phyloP scores from a whole-genome alignment of 2,329 filamentous ascomycete genomes.

The Colletotrichum lupini region DNA sequence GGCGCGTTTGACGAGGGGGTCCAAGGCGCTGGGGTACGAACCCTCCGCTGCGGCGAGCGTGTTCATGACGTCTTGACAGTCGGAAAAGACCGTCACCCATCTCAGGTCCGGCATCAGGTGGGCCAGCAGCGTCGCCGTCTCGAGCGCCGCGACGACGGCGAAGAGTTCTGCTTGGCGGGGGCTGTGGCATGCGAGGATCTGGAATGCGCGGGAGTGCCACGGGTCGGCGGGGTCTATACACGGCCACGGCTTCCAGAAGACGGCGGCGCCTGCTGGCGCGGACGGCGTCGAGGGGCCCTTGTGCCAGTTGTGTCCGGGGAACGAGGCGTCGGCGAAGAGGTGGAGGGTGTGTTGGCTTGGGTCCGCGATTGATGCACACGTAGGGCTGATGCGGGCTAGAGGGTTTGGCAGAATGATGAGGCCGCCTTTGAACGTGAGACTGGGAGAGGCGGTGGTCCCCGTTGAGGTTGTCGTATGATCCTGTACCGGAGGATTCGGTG shows the following conservation, averaged over 20 bases:
- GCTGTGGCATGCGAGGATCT: not conserved
- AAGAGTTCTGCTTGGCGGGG: not conserved
- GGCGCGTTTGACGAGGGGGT: constrained; percentile 17
- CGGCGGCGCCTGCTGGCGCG: constrained; percentile 1
- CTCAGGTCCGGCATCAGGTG: not conserved
- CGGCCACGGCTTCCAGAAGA: constrained; percentile 15
- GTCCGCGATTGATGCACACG: not conserved
- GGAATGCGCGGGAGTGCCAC: constrained; percentile 3
- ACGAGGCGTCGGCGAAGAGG: constrained; percentile 23
- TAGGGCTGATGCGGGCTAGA: not conserved
- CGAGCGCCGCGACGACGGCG: constrained; percentile 4
- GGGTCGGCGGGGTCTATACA: not conserved
- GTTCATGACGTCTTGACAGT: constrained; percentile 12
- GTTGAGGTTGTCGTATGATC: not conserved
- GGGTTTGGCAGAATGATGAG: not conserved
- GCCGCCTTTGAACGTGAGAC: constrained; percentile 3
- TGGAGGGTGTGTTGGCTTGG: not conserved
- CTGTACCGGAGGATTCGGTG: not conserved
- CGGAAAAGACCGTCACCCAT: constrained; percentile 7
- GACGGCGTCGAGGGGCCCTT: not conserved
- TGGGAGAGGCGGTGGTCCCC: not conserved
- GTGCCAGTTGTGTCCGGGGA: not conserved
- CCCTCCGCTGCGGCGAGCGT: not conserved
- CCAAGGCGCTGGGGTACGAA: not conserved
- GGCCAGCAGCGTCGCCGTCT: constrained; percentile 3